phyloP scores from a whole-genome alignment of 257 asterid genomes.

The Capsicum chinense region DNA sequence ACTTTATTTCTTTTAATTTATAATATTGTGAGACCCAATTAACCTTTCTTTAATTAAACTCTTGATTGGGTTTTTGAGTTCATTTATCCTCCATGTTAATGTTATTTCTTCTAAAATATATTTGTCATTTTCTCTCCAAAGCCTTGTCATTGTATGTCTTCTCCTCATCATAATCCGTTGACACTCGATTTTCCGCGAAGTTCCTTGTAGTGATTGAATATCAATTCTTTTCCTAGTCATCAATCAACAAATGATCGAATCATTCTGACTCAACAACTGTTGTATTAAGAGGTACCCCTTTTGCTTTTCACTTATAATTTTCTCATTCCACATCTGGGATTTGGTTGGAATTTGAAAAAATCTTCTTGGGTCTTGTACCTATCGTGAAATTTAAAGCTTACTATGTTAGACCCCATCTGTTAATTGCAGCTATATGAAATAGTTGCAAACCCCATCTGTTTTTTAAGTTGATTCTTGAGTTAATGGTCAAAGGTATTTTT shows the following conservation, averaged over 20 bases:
- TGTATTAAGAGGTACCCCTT: not conserved
- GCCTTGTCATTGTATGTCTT: not conserved
- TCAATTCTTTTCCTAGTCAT: not conserved
- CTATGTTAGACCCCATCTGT: not conserved
- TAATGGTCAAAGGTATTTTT: no score
- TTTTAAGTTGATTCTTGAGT: no score
- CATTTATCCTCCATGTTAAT: no score
- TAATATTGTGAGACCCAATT: no score
- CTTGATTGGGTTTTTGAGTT: no score
- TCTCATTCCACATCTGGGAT: not conserved
- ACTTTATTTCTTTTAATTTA: no score
- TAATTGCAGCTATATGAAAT: not conserved
- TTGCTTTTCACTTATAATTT: not conserved
- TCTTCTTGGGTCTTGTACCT: not conserved
- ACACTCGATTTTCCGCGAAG: not conserved
- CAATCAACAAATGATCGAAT: not conserved
- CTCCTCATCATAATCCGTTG: not conserved
- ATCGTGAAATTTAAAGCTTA: not conserved
- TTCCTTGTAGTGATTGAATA: not conserved
- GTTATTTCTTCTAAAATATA: no score
- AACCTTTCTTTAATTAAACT: no score
- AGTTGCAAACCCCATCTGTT: constrained; percentile 7
- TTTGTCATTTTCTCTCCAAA: not conserved
- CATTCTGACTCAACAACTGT: not conserved
- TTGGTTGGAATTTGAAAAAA: not conserved